Evolutionary conservation across 208 protist species (phyloP).

Genomic region (Crithidia bombi): DNA sequence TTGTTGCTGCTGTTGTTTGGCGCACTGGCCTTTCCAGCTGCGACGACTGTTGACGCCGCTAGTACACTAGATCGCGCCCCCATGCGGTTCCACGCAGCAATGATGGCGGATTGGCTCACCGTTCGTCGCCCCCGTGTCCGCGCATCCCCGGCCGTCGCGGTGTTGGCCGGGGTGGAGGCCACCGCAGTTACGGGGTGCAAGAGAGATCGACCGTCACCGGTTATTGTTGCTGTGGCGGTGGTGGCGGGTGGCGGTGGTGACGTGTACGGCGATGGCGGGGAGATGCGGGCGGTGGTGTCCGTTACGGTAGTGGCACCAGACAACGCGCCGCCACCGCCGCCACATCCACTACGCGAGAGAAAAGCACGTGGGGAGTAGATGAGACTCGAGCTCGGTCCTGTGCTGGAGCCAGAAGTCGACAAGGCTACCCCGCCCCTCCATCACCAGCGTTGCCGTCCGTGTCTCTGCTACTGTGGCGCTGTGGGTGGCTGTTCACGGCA

Average conservation of each 20-base stretch:
- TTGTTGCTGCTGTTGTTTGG: not conserved
- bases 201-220: too few relatives aligned
- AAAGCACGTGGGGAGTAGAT: constrained; percentile 8
- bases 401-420: constrained; percentile 6
- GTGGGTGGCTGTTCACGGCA: not conserved
- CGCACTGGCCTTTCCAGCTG: not conserved
- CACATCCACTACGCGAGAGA: constrained; percentile 3
- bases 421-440: too few relatives aligned
- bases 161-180: not conserved
- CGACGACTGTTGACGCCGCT: not conserved
- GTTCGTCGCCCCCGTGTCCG: not conserved
- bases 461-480: not conserved
- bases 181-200: not conserved
- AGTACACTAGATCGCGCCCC: constrained; percentile 10
- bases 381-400: constrained; percentile 2
- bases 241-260: not conserved
- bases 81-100: constrained; percentile 36
- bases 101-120: constrained; percentile 30
- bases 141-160: not conserved
- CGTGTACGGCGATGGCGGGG: constrained; percentile 8
- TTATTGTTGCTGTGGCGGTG: not conserved
- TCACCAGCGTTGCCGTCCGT: too few relatives aligned
- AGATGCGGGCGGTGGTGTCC: constrained; percentile 29
- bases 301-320: constrained; percentile 26
- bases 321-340: not conserved